Conservation (phyloP, 768 basidiomycete genomes). For the Ramaria sp. region DNA sequence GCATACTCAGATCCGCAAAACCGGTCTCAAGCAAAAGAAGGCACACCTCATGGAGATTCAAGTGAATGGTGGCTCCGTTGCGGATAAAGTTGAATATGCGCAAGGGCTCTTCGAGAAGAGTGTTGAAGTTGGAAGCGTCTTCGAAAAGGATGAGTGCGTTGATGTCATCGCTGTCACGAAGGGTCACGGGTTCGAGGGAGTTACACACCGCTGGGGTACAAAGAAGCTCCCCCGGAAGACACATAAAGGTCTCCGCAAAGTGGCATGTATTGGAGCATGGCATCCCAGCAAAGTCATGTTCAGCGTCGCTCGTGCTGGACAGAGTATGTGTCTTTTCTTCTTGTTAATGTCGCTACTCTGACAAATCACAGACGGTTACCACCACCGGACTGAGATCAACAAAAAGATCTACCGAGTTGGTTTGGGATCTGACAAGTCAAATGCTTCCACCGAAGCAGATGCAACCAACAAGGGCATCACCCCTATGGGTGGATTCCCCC, state of each 20-base stretch:
- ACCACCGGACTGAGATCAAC: conserved; percentile 96
- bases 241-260: conserved; percentile 99
- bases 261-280: conserved; percentile 98
- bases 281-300: conserved; percentile 99
- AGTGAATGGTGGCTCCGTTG: conserved; percentile 90
- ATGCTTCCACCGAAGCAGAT: conserved; percentile 92
- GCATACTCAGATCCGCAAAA: conserved; percentile 98
- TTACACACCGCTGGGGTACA: conserved; percentile 98
- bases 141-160: conserved; percentile 94
- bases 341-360: conserved; percentile 4
- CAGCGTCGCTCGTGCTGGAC: conserved; percentile 99
- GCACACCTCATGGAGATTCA: conserved; percentile 99
- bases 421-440: conserved; percentile 59
- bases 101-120: conserved; percentile 95
- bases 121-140: conserved; percentile 71
- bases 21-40: conserved; percentile 97
- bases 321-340: conserved; percentile 53
- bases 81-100: conserved; percentile 97
- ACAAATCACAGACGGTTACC: conserved; percentile 66
- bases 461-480: conserved; percentile 90
- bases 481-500: conserved; percentile 98
- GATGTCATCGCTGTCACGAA: conserved; percentile 98
- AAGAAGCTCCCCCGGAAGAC: conserved; percentile 98
- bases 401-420: conserved; percentile 98
- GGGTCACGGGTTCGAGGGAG: conserved; percentile 99